phyloP scores from a whole-genome alignment of 2,329 filamentous ascomycete genomes.

The Phaeophleospora eucalypticola region DNA sequence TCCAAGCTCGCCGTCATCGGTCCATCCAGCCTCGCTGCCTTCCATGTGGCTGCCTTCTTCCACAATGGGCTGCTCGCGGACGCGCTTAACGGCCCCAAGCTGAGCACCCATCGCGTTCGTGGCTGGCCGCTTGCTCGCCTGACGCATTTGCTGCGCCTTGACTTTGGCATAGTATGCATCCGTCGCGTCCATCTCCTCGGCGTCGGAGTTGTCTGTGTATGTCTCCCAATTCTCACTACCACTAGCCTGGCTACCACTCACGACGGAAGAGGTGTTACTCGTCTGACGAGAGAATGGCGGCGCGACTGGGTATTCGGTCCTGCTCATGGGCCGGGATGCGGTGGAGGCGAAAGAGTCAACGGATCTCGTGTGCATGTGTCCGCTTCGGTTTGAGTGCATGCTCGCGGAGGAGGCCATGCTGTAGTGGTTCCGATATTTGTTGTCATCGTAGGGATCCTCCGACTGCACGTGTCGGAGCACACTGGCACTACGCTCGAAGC shows the following conservation, averaged over 20 bases:
- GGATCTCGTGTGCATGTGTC: conserved; percentile 14
- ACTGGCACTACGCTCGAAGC: conserved; percentile 51
- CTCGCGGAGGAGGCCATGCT: conserved; percentile 18
- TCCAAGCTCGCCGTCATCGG: conserved; percentile 34
- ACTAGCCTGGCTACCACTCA: conserved; percentile 25
- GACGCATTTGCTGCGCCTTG: conserved; percentile 55
- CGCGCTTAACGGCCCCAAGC: conserved; percentile 22
- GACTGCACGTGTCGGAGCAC: conserved; percentile 60
- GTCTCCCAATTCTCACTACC: conserved; percentile 98
- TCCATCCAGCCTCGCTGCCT: conserved; percentile 35
- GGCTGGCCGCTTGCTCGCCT: conserved; percentile 15
- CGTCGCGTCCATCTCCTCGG: conserved; percentile 59
- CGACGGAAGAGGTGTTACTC: conserved; percentile 33
- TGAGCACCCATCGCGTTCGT: conserved; percentile 8
- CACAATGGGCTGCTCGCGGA: conserved; percentile 25
- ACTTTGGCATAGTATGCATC: conserved; percentile 79
- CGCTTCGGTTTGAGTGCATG: conserved; percentile 6
- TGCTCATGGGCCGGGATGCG: conserved; percentile 27
- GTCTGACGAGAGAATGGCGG: conserved; percentile 31
- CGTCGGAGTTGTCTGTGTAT: conserved; percentile 63
- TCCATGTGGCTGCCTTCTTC: conserved; percentile 25
- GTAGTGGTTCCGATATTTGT: conserved; percentile 21
- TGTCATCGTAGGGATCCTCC: conserved; percentile 82
- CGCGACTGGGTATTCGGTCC: conserved; percentile 25
- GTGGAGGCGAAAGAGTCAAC: conserved; percentile 24